Evolutionary conservation across 257 asterid genomes (phyloP), one percentile per base, ranked within the genome.

Genomic region (Penstemon newberryi): DNA sequence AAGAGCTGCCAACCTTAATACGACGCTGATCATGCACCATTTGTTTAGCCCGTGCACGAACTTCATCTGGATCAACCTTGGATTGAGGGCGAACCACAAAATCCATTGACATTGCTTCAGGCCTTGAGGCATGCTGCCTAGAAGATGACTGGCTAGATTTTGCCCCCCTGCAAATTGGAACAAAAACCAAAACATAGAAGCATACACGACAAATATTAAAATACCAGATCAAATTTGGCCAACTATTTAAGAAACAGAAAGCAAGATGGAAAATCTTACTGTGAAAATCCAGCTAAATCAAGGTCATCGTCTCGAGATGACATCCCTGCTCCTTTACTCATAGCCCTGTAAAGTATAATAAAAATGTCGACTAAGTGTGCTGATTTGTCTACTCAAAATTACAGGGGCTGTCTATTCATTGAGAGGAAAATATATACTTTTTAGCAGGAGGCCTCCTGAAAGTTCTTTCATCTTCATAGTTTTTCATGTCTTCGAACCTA

Each of bases 401-500:
- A 61, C 50, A 25, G 15, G 9, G 50, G 45, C 43, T 55, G 57
- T 50, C 72, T 66, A 44, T 47, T 60, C 5, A 62, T 19, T 63
- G 15, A 19, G 55, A 42, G 51, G 18, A 56, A 7, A 12, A 33
- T 15, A 66, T 37, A 13, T 86, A 92, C 96, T 79, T 89, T 75
- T 74, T 83, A 37, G 51, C 75, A 47, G 95, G 64, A 11, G 93
- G 85, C 81, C 96, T 87, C 80, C 95, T 84, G 72, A 55, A 81
- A 65, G 75, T 74, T 74, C 93, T 83, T 82, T 90, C 97, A 45
- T 88, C 89, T 60, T 92, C 97, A 43, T 51, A 77, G 83, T 78
- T 85, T 66, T 90, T 86, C 98, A 92, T 92, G 80, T 92, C 98
- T 78, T 92, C 98, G 79, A 92, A 92, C 81, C 95, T 83, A 8